Evolutionary conservation across 78 protist genomes (phyloP).

Genomic region (Monocercomonoides exilis): DNA sequence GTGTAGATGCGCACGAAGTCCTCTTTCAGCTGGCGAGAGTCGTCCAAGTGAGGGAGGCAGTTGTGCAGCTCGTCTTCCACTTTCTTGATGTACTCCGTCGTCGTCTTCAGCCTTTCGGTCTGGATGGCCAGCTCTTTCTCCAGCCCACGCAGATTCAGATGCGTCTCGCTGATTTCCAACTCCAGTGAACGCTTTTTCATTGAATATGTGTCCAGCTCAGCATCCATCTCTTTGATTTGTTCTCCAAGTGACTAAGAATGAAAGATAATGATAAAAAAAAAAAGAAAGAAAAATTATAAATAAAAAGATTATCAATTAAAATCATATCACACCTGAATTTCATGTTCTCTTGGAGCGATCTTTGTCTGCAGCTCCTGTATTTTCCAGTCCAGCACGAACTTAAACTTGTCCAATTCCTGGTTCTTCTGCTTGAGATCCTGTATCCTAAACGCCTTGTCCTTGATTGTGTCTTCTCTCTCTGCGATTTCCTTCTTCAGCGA

Average conservation of each 20-base stretch:
- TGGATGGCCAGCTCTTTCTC: not conserved
- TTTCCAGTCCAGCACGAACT: slow-evolving; percentile 19
- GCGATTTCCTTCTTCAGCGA: not conserved
- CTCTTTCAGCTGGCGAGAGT: not conserved
- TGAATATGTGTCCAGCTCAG: not conserved
- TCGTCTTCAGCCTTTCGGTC: not conserved
- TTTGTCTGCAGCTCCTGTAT: slow-evolving; percentile 2
- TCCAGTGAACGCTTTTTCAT: not conserved
- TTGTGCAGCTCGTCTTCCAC: slow-evolving; percentile 3
- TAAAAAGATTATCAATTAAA: not conserved
- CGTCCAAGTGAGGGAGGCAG: not conserved
- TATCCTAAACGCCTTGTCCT: not conserved
- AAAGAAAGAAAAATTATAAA: not conserved
- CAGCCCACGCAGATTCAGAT: not conserved
- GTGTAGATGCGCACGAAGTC: not conserved
- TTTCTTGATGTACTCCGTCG: not conserved
- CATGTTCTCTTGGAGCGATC: not conserved
- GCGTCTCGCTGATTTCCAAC: not conserved
- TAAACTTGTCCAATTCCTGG: slow-evolving; percentile 18
- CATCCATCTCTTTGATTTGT: not conserved
- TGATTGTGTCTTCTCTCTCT: not conserved
- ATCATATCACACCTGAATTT: not conserved
- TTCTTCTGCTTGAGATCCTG: slow-evolving; percentile 5
- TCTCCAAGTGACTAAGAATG: not conserved
- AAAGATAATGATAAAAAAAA: not conserved